Evolutionary conservation across 2,329 filamentous ascomycete genomes (phyloP).

Genomic region (Talaromyces funiculosus): DNA sequence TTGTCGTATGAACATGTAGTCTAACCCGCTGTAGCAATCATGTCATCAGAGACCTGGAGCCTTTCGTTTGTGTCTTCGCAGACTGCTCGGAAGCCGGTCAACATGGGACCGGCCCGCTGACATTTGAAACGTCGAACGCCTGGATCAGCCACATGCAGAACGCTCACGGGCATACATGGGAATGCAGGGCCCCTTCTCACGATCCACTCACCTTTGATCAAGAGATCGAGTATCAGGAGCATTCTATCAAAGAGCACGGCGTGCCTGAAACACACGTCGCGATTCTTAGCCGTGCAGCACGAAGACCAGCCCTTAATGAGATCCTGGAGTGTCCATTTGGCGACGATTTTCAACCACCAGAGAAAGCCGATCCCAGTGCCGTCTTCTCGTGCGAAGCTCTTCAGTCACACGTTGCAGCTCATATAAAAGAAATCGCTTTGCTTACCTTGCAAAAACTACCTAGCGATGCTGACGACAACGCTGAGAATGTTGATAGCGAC

Average conservation of each 20-base stretch:
- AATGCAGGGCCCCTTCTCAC: background rate
- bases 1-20: background rate
- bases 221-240: background rate
- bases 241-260: background rate
- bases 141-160: background rate
- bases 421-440: constrained; percentile 29
- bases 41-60: background rate
- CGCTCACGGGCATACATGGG: background rate
- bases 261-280: background rate
- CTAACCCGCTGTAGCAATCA: background rate
- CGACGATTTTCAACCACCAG: background rate
- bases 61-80: background rate
- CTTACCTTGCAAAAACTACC: constrained; percentile 29
- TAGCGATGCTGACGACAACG: constrained; percentile 13
- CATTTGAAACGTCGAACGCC: background rate
- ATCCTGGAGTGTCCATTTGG: background rate
- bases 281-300: background rate
- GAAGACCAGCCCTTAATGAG: background rate
- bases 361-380: background rate
- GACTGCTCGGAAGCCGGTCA: background rate
- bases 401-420: constrained; percentile 25
- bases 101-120: background rate
- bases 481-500: background rate
- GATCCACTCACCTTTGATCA: background rate
- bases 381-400: constrained; percentile 21